Conservation (phyloP, 306 rosid genomes). For the Myrica gale region DNA sequence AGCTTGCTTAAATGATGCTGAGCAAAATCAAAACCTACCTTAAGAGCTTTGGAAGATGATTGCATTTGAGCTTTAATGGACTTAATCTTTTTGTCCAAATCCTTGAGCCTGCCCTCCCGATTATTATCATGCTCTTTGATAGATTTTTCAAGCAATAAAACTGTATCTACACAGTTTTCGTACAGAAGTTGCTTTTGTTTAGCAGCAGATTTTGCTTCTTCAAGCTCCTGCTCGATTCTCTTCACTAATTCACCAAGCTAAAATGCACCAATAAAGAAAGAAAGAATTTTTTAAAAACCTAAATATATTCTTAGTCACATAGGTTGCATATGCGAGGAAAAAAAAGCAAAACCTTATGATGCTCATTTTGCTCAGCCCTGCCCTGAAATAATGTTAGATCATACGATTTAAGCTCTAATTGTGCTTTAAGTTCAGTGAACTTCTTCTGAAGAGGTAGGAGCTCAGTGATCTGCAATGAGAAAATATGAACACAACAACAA, state of each 20-base stretch:
- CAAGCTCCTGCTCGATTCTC: constrained; percentile 80
- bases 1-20: constrained; percentile 14
- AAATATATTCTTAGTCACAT: constrained; percentile 1
- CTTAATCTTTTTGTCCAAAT: constrained; percentile 77
- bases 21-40: constrained; percentile 46
- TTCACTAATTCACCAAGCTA: constrained; percentile 91
- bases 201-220: constrained; percentile 64
- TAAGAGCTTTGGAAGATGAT: constrained; percentile 77
- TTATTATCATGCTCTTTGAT: constrained; percentile 75
- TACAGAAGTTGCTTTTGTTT: constrained; percentile 59
- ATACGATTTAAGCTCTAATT: constrained; percentile 72
- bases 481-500: constrained; percentile 16
- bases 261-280: constrained; percentile 25
- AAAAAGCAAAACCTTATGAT: constrained; percentile 72
- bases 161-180: constrained; percentile 58
- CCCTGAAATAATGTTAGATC: constrained; percentile 83
- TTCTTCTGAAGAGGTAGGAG: constrained; percentile 78
- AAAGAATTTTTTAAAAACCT: background rate
- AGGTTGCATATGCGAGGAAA: constrained; percentile 8
- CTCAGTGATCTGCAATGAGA: constrained; percentile 59
- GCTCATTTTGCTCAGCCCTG: constrained; percentile 95
- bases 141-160: constrained; percentile 74
- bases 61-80: constrained; percentile 69
- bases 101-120: constrained; percentile 77
- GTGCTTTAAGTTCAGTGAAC: constrained; percentile 63